Evolutionary conservation across 768 basidiomycete species (phyloP).

Genomic region (Lentinula sp.): DNA sequence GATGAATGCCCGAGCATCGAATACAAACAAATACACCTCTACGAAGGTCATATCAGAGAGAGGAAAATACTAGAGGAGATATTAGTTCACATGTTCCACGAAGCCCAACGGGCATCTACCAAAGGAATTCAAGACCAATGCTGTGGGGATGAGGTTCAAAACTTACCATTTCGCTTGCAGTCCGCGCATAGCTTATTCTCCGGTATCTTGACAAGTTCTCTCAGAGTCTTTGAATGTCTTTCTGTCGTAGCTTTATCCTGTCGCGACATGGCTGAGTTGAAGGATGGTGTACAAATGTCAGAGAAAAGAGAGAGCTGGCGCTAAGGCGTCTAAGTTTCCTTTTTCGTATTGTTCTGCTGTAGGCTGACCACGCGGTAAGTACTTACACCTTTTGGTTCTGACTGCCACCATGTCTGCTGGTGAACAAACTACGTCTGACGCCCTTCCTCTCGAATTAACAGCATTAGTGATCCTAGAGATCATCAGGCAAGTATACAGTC

Average conservation of each 20-base stretch:
- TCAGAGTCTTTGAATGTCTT: conserved; percentile 65
- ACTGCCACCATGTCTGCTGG: not conserved
- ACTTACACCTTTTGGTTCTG: not conserved
- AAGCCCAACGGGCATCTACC: conserved; percentile 94
- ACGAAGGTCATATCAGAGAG: conserved; percentile 5
- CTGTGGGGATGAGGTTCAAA: conserved; percentile 1
- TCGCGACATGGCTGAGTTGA: conserved; percentile 23
- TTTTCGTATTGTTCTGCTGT: no score
- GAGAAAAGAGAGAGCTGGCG: not conserved
- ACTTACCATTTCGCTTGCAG: conserved; percentile 90
- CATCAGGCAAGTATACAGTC: no score
- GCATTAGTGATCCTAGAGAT: no score
- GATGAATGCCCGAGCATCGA: conserved; percentile 94
- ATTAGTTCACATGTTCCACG: conserved; percentile 79
- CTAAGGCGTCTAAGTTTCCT: not conserved
- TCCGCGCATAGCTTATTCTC: conserved; percentile 96
- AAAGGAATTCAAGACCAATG: conserved; percentile 3
- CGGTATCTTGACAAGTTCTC: conserved; percentile 81
- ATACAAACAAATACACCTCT: conserved; percentile 96
- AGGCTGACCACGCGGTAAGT: not conserved
- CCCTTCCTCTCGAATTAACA: no score
- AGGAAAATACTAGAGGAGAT: conserved; percentile 15
- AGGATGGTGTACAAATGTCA: not conserved
- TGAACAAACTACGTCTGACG: not conserved
- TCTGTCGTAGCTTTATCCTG: conserved; percentile 89